Percentiles rank a stretch among this genome's conserved stretches.
Evolutionary conservation across 768 basidiomycete genomes (phyloP).

Genomic region (Psilocybe cubensis): DNA sequence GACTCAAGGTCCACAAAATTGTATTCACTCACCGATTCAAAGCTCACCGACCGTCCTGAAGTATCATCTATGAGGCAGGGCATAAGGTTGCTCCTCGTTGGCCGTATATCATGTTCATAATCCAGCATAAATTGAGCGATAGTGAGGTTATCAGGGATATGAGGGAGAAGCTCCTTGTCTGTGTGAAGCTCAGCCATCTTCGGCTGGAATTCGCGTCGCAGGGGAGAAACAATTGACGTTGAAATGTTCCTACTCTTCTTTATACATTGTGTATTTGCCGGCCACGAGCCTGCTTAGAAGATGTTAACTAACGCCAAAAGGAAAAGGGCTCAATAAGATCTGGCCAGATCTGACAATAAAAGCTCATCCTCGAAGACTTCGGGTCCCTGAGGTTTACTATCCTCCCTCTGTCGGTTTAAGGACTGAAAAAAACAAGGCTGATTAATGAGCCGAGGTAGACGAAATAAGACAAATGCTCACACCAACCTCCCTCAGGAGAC

Average conservation of each 20-base stretch:
- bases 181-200: conserved; percentile 32
- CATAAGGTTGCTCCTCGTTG: conserved; percentile 32
- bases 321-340: conserved; percentile 11
- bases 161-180: conserved; percentile 28
- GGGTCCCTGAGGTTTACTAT: conserved; percentile 8
- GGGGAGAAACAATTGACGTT: not conserved
- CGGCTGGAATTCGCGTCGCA: not conserved
- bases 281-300: conserved; percentile 11
- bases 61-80: conserved; percentile 59
- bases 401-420: conserved; percentile 7
- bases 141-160: conserved; percentile 58
- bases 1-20: not conserved
- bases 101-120: conserved; percentile 46
- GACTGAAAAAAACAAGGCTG: conserved; percentile 1
- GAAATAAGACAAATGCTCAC: not conserved
- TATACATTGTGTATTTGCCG: conserved; percentile 4
- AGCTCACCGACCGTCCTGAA: conserved; percentile 40
- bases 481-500: not conserved
- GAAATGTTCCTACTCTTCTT: not conserved
- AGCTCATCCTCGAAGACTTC: conserved; percentile 11
- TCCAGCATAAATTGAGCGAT: conserved; percentile 62
- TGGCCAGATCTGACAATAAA: conserved; percentile 15
- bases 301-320: conserved; percentile 15
- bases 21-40: conserved; percentile 40
- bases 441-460: conserved; percentile 8